These are phyloP conservation scores for Rhodamnia rubescens DNA, from an alignment of 345 rosid species.

Conservation along the genomic window DNA sequence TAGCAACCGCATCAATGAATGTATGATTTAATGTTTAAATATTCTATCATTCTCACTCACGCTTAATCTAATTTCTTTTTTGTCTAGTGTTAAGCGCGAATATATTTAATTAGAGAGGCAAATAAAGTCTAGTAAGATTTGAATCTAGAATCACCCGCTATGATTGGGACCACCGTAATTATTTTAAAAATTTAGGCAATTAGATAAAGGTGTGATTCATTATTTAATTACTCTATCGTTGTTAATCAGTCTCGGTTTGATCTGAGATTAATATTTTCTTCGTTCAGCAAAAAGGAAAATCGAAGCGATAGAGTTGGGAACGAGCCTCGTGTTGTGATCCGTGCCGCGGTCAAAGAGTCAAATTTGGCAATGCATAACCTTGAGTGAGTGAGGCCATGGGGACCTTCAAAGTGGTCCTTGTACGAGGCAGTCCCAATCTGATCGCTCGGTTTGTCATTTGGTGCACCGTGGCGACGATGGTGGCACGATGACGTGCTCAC, in stretches of 20 bases:
- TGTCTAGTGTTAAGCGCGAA: no score
- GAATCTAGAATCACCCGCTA: no score
- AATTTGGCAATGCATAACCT: neutral
- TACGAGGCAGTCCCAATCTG: neutral
- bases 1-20: no score
- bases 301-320: neutral
- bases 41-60: no score
- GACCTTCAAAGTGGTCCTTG: neutral
- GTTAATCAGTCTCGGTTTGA: neutral
- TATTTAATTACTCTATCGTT: no score
- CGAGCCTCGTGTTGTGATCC: neutral
- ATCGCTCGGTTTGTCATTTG: neutral
- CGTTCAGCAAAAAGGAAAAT: neutral
- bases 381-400: neutral
- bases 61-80: no score
- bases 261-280: neutral
- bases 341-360: neutral
- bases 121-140: no score
- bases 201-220: no score
- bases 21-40: no score
- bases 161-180: no score
- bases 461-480: neutral
- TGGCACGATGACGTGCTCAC: neutral
- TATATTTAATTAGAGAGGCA: no score
- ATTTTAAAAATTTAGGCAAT: no score